Evolutionary conservation across 106 monocot genomes (phyloP), one percentile per base, ranked within the genome.

Genomic region (Cymbidium sinense): DNA sequence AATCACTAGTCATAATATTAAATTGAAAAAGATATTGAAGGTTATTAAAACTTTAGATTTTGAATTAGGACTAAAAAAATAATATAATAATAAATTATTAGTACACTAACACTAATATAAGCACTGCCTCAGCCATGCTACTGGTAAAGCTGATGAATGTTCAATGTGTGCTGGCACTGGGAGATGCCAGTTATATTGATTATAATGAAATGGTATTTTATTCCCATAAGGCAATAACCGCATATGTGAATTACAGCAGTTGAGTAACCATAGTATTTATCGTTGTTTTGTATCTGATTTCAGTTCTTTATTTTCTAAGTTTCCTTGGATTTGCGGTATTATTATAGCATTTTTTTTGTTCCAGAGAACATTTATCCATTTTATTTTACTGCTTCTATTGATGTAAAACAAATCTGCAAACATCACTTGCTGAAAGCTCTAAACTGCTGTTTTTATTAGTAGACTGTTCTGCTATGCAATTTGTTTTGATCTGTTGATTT

Each of bases 131-230:
- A 84, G 75, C 44, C 93, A 89, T 69, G 89, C 84, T 6, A 82
- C 80, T 67, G 95, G 95, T 79, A 77, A 89, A 41, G 87, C 87
- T 10, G 83, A 83, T 37, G 95, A 96, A 65, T 96, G 95, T 76
- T 36, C 72, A 36, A 81, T 89, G 19, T 96, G 95, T 75, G 87
- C 89, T 71, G 93, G 95, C 70, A 88, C 93, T 13, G 93, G 89
- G n/a, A 90, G 79, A 79, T 96, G 95, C 25, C 87, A 74, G 37
- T 69, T 93, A 18, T 87, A 88, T 70, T 75, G 69, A 81, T 31
- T 39, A 1, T 31, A 39, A 41, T 41, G n/a, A 70, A 18, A 34
- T 70, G 31, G 34, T 35, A 64, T 64, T 64, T 64, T 64, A 64
- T 28, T 25, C 0, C 25, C 64, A 2, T n/a, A n/a, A n/a, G n/a